Evolutionary conservation across 257 asterid species (phyloP).

Genomic region (Nicotiana knightiana): DNA sequence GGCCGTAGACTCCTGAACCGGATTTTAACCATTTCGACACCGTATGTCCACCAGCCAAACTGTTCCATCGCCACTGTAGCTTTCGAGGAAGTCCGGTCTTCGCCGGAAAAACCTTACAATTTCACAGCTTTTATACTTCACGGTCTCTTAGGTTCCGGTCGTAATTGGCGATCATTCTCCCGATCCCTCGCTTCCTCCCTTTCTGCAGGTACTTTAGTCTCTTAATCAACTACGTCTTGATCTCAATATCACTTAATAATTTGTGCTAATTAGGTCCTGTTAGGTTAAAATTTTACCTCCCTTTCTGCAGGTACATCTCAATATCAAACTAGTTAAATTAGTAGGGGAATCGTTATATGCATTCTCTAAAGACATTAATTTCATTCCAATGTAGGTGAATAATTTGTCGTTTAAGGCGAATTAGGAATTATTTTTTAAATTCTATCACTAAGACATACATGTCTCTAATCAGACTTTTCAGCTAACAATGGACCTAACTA

Average conservation of each 20-base stretch:
- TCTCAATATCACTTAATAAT: neutral
- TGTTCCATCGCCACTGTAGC: conserved; percentile 59
- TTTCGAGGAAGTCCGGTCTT: conserved; percentile 57
- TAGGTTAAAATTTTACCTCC: too few species aligned
- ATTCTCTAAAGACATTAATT: too few species aligned
- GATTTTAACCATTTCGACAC: conserved; percentile 20
- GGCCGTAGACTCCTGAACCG: conserved; percentile 35
- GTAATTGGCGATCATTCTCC: conserved; percentile 94
- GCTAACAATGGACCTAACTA: too few species aligned
- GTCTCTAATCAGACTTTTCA: too few species aligned
- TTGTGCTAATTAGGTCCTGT: neutral
- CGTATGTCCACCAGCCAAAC: neutral
- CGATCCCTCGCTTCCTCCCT: conserved; percentile 65
- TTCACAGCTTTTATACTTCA: conserved; percentile 83
- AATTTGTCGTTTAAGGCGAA: too few species aligned
- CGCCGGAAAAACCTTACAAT: conserved; percentile 41
- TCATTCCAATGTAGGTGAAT: too few species aligned
- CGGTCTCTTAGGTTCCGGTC: conserved; percentile 88
- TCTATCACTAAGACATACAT: too few species aligned
- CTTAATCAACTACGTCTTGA: neutral
- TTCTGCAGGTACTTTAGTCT: conserved; percentile 30
- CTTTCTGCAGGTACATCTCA: too few species aligned
- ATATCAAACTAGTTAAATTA: neutral
- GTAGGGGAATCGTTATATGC: neutral
- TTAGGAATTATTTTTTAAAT: too few species aligned